phyloP scores from a whole-genome alignment of 1,284 basidiomycete species.

The Filobasidium uniguttulatum region DNA sequence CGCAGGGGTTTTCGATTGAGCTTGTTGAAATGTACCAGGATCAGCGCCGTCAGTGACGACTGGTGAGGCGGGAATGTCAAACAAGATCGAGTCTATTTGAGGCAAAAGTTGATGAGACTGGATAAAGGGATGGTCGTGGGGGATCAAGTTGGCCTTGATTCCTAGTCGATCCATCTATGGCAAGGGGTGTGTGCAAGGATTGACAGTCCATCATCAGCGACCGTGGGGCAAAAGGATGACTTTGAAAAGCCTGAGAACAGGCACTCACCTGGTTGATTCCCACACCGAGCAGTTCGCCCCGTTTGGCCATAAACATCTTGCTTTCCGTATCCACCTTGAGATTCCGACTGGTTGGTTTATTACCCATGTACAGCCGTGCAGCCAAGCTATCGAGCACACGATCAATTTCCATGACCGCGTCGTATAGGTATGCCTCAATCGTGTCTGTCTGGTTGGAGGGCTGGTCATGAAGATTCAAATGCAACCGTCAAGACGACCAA shows the following conservation, averaged over 20 bases:
- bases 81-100: conserved; percentile 38
- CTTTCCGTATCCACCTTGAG: too few species aligned
- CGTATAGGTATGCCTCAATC: conserved; percentile 4
- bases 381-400: too few species aligned
- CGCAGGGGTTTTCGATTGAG: too few species aligned
- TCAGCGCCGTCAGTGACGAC: conserved; percentile 4
- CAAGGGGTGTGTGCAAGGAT: too few species aligned
- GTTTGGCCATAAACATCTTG: conserved; percentile 47
- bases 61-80: conserved; percentile 14
- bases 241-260: neutral
- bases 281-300: conserved; percentile 29
- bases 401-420: conserved; percentile 35
- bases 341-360: neutral
- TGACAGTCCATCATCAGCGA: too few species aligned
- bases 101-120: conserved; percentile 9
- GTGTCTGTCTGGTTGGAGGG: conserved; percentile 17
- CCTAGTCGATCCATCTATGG: conserved; percentile 71
- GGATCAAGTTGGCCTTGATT: conserved; percentile 55
- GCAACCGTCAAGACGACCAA: neutral
- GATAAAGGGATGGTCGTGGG: conserved; percentile 54
- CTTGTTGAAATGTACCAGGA: too few species aligned
- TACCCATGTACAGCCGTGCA: too few species aligned
- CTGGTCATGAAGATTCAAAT: conserved; percentile 2
- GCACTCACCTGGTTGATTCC: conserved; percentile 58
- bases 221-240: conserved; percentile 7